Percentiles rank a stretch among this genome's conserved stretches.
These are phyloP conservation scores for Thielaviopsis ethacetica DNA, from an alignment of 2,329 filamentous ascomycete genomes.

Conservation along the genomic window DNA sequence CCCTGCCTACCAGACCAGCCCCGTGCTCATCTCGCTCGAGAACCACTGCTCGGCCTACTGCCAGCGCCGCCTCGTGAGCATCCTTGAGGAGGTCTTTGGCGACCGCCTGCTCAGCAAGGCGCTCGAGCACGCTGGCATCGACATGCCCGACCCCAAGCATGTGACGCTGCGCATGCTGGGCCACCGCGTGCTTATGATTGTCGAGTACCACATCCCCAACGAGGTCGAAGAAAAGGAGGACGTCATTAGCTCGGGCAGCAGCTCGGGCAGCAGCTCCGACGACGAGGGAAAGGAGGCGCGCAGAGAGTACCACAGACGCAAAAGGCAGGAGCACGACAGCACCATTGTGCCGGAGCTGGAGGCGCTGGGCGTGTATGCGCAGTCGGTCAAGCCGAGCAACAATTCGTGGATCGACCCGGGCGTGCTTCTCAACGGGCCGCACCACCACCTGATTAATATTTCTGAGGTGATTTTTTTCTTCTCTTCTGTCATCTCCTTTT, in stretches of 20 bases:
- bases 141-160: conserved; percentile 36
- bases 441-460: conserved; percentile 53
- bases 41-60: conserved; percentile 47
- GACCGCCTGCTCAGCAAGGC: conserved; percentile 41
- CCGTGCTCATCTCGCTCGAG: conserved; percentile 48
- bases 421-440: conserved; percentile 36
- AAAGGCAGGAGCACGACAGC: conserved; percentile 32
- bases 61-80: conserved; percentile 43
- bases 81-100: conserved; percentile 49
- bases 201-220: conserved; percentile 45
- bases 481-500: too few relatives aligned
- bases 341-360: conserved; percentile 49
- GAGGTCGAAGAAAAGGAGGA: conserved; percentile 26
- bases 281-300: conserved; percentile 30
- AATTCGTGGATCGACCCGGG: conserved; percentile 46
- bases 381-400: conserved; percentile 50
- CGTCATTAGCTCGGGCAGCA: conserved; percentile 22
- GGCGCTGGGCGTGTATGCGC: conserved; percentile 50
- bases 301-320: conserved; percentile 32
- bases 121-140: conserved; percentile 37
- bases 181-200: conserved; percentile 48
- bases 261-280: conserved; percentile 26
- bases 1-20: conserved; percentile 29
- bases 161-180: conserved; percentile 43
- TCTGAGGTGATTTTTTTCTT: conserved; percentile 29